These are phyloP conservation scores for Penicillium simplicissimum DNA, from an alignment of 495 filamentous ascomycete genomes.

Conservation along the genomic window DNA sequence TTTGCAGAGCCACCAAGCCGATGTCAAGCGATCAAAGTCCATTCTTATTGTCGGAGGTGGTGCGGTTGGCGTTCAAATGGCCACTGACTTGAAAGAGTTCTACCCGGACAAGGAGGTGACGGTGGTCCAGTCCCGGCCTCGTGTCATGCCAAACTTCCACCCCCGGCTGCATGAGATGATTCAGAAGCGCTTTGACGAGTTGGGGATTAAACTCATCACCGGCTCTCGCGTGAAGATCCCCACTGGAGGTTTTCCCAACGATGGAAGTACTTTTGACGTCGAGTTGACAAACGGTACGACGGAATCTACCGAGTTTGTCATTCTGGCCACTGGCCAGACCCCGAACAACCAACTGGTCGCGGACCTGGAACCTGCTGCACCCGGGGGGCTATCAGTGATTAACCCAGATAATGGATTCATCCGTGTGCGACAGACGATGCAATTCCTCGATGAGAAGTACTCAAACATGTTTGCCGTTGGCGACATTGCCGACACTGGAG, in stretches of 20 bases:
- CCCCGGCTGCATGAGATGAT: conserved; percentile 48
- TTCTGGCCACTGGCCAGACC: conserved; percentile 58
- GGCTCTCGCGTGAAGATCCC: conserved; percentile 39
- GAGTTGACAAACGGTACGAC: conserved; percentile 38
- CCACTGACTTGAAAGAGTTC: conserved; percentile 57
- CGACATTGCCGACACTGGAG: conserved; percentile 61
- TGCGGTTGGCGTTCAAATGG: conserved; percentile 62
- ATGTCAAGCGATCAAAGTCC: conserved; percentile 38
- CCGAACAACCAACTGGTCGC: conserved; percentile 55
- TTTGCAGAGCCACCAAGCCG: conserved; percentile 40
- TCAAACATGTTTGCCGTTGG: conserved; percentile 58
- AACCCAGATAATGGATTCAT: conserved; percentile 52
- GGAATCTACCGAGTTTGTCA: conserved; percentile 41
- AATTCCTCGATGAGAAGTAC: conserved; percentile 50
- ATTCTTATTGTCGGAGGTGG: conserved; percentile 62
- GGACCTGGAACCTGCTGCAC: conserved; percentile 36
- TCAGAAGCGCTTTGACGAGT: conserved; percentile 40
- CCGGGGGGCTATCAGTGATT: conserved; percentile 36
- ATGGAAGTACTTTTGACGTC: conserved; percentile 31
- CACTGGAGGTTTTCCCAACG: conserved; percentile 29
- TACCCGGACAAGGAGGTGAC: conserved; percentile 59
- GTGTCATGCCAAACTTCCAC: conserved; percentile 56
- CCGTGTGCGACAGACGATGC: conserved; percentile 56
- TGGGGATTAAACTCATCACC: conserved; percentile 40
- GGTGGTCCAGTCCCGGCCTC: conserved; percentile 56